Base-by-base conservation (phyloP, 495 filamentous ascomycete species). In the Aspergillus hancockii region DNA sequence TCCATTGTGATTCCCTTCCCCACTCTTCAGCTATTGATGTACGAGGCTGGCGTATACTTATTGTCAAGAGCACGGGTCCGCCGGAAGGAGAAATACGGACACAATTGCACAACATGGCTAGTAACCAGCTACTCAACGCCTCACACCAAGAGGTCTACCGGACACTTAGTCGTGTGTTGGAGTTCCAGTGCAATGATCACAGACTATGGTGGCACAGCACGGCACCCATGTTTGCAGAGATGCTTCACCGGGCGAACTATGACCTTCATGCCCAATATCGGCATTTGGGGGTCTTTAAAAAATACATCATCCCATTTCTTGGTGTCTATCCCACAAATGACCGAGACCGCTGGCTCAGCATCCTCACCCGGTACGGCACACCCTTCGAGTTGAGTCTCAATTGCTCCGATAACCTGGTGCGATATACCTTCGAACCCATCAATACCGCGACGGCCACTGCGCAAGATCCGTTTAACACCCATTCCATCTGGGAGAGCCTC, bases 301-400 rank as follows among this genome's bases (percentile, higher is more conserved):
- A 58, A 43, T 13, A 22, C 13, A 43, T 63, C 41, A 55, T 63
- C 7, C 60, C 55, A 13, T 28, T 51, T 8, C 43, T 63, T 2
- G 60, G 60, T 1, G 8, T 38, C 10, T 63, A 57, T 28, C 61
- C 57, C 8, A 36, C n/a, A 13, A 13, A 36, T 21, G 30, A 49
- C 4, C 38, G 30, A 3, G 13, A 47, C 12, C 57, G 49, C 10
- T 64, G 62, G 58, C 14, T 51, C 12, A 54, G 54, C 21, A 57
- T 51, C 14, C 41, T 58, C n/a, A 64, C 62, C 1, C 50, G 34
- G 4, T 57, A 49, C 18, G 54, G 54, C 22, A 8, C 22, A 14
- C 57, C 64, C 4, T 61, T 67, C n/a, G 64, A 67, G 52, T 46
- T 67, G 7, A 61, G 58, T 25, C 32, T 61, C 1, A 63, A 67